Base-by-base conservation (phyloP, 768 basidiomycete species). In the Crassisporium funariophilum region DNA sequence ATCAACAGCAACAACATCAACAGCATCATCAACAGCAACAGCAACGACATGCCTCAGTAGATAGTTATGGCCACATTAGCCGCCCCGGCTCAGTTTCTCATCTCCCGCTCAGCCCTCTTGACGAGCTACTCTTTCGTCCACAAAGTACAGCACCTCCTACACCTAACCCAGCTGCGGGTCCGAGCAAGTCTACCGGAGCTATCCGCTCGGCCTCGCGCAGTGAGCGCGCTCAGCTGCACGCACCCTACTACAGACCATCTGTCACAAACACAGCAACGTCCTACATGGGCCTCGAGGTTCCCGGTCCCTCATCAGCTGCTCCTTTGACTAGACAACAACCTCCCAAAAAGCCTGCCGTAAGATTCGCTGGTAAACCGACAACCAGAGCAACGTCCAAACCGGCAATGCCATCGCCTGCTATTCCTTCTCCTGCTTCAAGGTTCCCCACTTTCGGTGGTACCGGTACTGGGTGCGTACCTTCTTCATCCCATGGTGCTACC, bases 1-100 rank as follows among this genome's bases (percentile, higher is more conserved):
- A 35, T 25, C 55, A 60, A 50, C 49, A 56, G 47, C 58, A 61
- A 46, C 51, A 47, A n/a, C 27, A 31, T 19, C 47, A 38, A 38
- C 47, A 22, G 22, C 47, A 55, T 37, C 42, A 44, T 23, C 16
- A 54, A 36, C 33, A 39, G 36, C 45, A 46, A 15, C 45, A 39
- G 16, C 23, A 35, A n/a, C n/a, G 38, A 52, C 27, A 40, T 13
- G 9, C 24, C 27, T 20, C 41, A 36, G 20, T 35, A 40, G 27
- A 37, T 31, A 11, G 11, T 31, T n/a, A 61, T 35, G 24, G 50
- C 33, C 22, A 54, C 41, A 33, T 40, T 21, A 38, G 43, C 19
- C 44, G 37, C 37, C 44, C 48, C n/a, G 42, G 21, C 25, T 24
- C 49, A 10, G n/a, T 49, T 13, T 31, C 50, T 8, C 42, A 53